Percentiles rank a stretch among this genome's conserved stretches.
Conservation (phyloP, 2,329 filamentous ascomycete genomes). For the Fusarium tupiense region DNA sequence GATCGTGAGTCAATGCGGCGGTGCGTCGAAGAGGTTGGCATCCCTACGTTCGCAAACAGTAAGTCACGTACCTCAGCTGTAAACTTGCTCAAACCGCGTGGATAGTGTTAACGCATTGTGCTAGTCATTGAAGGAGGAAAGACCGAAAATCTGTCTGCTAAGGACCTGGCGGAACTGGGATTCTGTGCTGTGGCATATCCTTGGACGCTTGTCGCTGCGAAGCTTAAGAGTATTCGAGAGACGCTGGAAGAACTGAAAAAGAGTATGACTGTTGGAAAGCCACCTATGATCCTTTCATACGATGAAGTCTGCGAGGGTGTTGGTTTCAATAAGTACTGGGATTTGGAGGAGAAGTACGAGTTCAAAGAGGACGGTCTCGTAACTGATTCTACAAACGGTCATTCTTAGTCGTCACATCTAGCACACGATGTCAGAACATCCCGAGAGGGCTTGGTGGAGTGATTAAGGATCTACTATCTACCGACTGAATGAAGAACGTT, state of each 20-base stretch:
- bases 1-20: slow-evolving; percentile 55
- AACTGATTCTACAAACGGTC: background rate
- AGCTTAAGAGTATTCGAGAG: slow-evolving; percentile 52
- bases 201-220: slow-evolving; percentile 55
- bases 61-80: no score
- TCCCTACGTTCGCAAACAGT: slow-evolving; percentile 54
- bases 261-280: slow-evolving; percentile 52
- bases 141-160: slow-evolving; percentile 48
- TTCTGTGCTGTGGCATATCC: slow-evolving; percentile 55
- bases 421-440: accelerated
- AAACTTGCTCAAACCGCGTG: no score
- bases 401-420: background rate
- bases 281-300: slow-evolving; percentile 55
- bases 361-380: background rate
- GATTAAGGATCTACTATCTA: accelerated
- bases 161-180: slow-evolving; percentile 49
- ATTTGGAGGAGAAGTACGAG: background rate
- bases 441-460: no score
- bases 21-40: slow-evolving; percentile 48
- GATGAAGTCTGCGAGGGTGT: slow-evolving; percentile 56
- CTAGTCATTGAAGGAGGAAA: slow-evolving; percentile 47
- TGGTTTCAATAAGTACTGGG: slow-evolving; percentile 55
- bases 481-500: accelerated
- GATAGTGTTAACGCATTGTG: background rate
- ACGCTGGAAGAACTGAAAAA: slow-evolving; percentile 52